Evolutionary conservation across 164 flowering plant species (phyloP), one percentile per base, ranked within the genome.

Genomic region (Tetracentron sinense): DNA sequence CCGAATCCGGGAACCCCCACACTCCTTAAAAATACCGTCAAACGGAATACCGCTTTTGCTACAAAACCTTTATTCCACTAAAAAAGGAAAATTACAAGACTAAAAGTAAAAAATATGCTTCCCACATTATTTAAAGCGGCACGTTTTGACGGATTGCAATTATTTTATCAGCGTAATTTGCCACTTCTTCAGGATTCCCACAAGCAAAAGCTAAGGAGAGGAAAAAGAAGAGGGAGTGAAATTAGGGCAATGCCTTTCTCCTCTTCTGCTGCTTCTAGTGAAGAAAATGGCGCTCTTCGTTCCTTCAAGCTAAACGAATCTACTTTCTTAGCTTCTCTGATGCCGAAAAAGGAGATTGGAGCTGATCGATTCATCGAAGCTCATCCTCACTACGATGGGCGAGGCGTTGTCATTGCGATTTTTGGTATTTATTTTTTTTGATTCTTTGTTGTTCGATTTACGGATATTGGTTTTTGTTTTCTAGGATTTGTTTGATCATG

Each of bases 291-390:
- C n/a, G 33, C 78, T 61, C 55, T 77, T 27, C 61, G 76, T 19
- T 74, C 58, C 19, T 82, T 75, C 69, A 84, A 77, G 66, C 79
- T 82, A 58, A 82, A 70, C 66, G 86, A 87, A 67, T 80, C 89
- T 2, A 78, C 87, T 28, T 87, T 87, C 69, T 56, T 87, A 2
- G 87, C 87, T 46, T 84, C 92, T 5, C 85, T 84, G 33, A 87
- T 87, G 89, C 92, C 92, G 56, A 87, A 87, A 85, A 79, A 81
- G 62, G 93, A 85, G 67, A 87, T 79, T 30, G 89, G 68, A n/a
- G 89, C 85, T 50, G 88, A 87, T 76, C 82, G 84, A 3, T 85
- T 87, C 73, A 29, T 85, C 33, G 83, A 85, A 15, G 75, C 82
- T 52, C 66, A 80, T 49, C 86, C 89, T 12, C 44, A 77, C 4